These are phyloP conservation scores for Penicillium maclennaniae DNA, from an alignment of 495 filamentous ascomycete genomes.

Conservation along the genomic window DNA sequence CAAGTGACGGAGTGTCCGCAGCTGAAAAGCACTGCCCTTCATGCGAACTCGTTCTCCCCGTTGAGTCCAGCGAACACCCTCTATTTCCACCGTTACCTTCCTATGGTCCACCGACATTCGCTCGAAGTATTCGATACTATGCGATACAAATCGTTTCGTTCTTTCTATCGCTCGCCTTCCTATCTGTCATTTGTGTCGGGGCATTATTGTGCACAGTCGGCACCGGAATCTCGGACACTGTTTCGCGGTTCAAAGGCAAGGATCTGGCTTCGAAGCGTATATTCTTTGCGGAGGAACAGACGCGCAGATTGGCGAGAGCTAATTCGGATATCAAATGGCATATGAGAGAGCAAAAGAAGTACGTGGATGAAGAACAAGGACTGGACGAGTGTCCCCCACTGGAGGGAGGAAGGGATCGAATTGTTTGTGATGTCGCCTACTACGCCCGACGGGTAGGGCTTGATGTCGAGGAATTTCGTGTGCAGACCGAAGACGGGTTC, in stretches of 20 bases:
- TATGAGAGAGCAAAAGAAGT: slow-evolving; percentile 36
- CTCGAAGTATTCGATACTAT: slow-evolving; percentile 60
- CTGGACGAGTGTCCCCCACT: slow-evolving; percentile 60
- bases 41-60: not conserved
- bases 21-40: slow-evolving; percentile 5
- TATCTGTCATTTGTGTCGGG: slow-evolving; percentile 71
- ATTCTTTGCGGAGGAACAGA: slow-evolving; percentile 69
- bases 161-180: slow-evolving; percentile 70
- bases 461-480: slow-evolving; percentile 76
- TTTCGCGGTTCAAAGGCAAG: slow-evolving; percentile 47
- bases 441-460: slow-evolving; percentile 87
- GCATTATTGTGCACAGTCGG: slow-evolving; percentile 61
- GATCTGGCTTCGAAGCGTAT: slow-evolving; percentile 57
- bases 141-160: slow-evolving; percentile 62
- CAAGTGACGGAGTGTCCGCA: not conserved
- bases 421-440: slow-evolving; percentile 77
- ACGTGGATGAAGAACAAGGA: slow-evolving; percentile 34
- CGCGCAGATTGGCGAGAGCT: slow-evolving; percentile 48
- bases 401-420: slow-evolving; percentile 74
- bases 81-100: slow-evolving; percentile 84
- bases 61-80: slow-evolving; percentile 52
- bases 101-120: slow-evolving; percentile 68
- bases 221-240: slow-evolving; percentile 39
- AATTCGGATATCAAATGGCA: slow-evolving; percentile 61
- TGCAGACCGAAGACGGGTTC: slow-evolving; percentile 94